Evolutionary conservation across 2,329 filamentous ascomycete species (phyloP).

Genomic region (Fusarium armeniacum): DNA sequence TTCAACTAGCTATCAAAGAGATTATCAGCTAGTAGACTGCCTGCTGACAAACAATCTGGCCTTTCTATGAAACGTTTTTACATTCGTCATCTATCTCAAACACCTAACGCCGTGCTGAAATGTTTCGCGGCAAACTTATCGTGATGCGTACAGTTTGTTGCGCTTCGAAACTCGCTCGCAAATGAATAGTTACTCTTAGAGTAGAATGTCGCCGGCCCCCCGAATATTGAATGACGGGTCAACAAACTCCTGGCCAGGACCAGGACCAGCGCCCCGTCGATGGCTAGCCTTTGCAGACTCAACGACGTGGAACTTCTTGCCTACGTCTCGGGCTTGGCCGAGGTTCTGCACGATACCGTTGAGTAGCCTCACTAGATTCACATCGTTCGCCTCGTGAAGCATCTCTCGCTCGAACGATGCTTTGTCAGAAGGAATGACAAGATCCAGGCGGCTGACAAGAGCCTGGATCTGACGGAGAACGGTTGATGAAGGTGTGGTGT

Average conservation of each 20-base stretch:
- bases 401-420: constrained; percentile 78
- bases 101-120: constrained; percentile 51
- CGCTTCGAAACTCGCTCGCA: neutral
- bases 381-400: constrained; percentile 85
- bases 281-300: constrained; percentile 57
- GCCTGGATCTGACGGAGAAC: constrained; percentile 91
- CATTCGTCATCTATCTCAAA: constrained; percentile 40
- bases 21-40: neutral
- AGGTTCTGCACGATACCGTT: constrained; percentile 81
- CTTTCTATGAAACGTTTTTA: constrained; percentile 17
- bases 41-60: neutral
- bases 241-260: constrained; percentile 39
- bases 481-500: constrained; percentile 70
- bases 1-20: neutral
- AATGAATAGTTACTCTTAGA: constrained; percentile 38
- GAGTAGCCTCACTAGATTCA: constrained; percentile 81
- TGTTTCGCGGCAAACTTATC: constrained; percentile 16
- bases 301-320: constrained; percentile 77
- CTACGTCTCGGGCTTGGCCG: constrained; percentile 77
- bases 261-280: constrained; percentile 37
- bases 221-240: constrained; percentile 47
- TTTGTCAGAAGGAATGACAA: constrained; percentile 80
- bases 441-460: constrained; percentile 83
- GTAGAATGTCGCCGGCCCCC: constrained; percentile 52
- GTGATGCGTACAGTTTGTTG: constrained; percentile 1